Conservation (phyloP, 2,329 filamentous ascomycete genomes). For the Macrophomina phaseolina region DNA sequence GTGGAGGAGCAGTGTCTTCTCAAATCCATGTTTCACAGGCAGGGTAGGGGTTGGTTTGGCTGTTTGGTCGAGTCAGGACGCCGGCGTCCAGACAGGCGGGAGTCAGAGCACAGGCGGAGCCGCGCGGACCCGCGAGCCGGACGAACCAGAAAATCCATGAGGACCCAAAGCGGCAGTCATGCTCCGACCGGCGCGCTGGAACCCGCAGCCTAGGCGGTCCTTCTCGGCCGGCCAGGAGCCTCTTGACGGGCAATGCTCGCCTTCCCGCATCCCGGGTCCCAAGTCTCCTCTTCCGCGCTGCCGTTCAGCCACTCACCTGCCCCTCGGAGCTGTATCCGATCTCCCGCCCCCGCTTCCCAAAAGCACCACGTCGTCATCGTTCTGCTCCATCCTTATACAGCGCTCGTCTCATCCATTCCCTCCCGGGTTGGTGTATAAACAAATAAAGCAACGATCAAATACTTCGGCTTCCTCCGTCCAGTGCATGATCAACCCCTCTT, state of each 20-base stretch:
- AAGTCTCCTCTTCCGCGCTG: slow-evolving; percentile 12
- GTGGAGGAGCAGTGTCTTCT: neutral
- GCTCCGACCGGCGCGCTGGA: slow-evolving; percentile 15
- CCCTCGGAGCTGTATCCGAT: slow-evolving; percentile 13
- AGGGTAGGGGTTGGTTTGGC: neutral
- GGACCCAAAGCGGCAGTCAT: slow-evolving; percentile 17
- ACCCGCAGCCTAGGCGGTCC: slow-evolving; percentile 6
- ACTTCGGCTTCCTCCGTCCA: neutral
- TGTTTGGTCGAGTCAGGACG: slow-evolving; percentile 16
- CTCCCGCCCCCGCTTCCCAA: slow-evolving; percentile 18
- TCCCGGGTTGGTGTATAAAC: slow-evolving; percentile 4
- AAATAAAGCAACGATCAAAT: slow-evolving; percentile 6
- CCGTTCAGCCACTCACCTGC: slow-evolving; percentile 19
- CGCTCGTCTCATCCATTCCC: neutral
- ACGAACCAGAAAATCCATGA: slow-evolving; percentile 22
- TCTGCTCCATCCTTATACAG: slow-evolving; percentile 12
- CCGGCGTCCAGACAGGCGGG: slow-evolving; percentile 19
- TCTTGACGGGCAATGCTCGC: slow-evolving; percentile 10
- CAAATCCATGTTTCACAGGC: slow-evolving; percentile 4
- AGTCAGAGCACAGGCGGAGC: slow-evolving; percentile 19
- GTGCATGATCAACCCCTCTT: neutral
- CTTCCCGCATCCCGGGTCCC: slow-evolving; percentile 8
- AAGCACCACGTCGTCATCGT: slow-evolving; percentile 7
- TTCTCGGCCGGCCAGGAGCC: slow-evolving; percentile 7
- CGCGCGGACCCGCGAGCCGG: slow-evolving; percentile 15